Evolutionary conservation across 2,329 filamentous ascomycete species (phyloP).

Genomic region (Allantophomopsis lycopodina): DNA sequence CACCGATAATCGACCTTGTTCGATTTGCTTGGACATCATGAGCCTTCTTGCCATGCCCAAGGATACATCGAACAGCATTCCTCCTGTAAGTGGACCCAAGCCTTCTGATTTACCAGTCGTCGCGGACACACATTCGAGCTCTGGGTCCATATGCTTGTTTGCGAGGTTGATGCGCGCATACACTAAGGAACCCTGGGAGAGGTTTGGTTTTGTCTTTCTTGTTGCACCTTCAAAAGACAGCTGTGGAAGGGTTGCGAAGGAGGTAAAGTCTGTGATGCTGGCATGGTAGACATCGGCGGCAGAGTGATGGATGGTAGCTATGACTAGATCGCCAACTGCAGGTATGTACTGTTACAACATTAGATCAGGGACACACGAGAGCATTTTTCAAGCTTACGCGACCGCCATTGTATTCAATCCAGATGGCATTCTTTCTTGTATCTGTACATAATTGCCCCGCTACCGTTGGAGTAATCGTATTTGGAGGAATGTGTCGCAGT

Average conservation of each 20-base stretch:
- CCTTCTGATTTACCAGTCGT: conserved; percentile 82
- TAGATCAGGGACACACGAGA: too few species aligned
- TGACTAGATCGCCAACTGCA: conserved; percentile 69
- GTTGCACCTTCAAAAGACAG: conserved; percentile 87
- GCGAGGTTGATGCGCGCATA: conserved; percentile 75
- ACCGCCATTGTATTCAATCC: conserved; percentile 59
- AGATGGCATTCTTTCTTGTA: conserved; percentile 61
- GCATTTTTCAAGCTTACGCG: conserved; percentile 35
- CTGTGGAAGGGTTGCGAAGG: conserved; percentile 62
- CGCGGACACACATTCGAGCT: conserved; percentile 79
- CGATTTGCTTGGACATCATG: conserved; percentile 47
- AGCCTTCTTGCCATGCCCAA: conserved; percentile 70
- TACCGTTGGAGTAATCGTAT: conserved; percentile 54
- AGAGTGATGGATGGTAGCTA: conserved; percentile 71
- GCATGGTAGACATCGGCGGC: conserved; percentile 70
- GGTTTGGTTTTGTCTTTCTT: conserved; percentile 78
- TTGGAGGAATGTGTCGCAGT: conserved; percentile 68
- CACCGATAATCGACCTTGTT: conserved; percentile 53
- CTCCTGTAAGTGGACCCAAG: conserved; percentile 67
- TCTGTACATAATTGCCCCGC: conserved; percentile 56
- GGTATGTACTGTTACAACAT: conserved; percentile 54
- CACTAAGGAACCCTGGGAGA: conserved; percentile 63
- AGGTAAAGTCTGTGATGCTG: conserved; percentile 51
- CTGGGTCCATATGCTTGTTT: conserved; percentile 73
- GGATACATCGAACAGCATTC: conserved; percentile 76